phyloP scores from a whole-genome alignment of 306 rosid genomes.

The Quercus agrifolia region DNA sequence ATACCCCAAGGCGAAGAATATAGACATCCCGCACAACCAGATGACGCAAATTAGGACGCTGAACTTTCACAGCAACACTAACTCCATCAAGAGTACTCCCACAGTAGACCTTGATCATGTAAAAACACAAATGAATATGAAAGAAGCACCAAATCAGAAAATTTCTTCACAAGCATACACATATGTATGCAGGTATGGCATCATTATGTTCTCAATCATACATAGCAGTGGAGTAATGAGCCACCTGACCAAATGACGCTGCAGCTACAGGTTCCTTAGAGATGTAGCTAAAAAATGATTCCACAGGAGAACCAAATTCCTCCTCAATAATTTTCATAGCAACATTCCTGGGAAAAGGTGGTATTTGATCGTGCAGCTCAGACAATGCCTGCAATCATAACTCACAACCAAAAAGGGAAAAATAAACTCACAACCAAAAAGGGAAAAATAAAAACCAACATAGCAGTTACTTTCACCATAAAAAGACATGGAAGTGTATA shows the following conservation, averaged over 20 bases:
- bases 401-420: constrained; percentile 18
- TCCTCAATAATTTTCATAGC: constrained; percentile 91
- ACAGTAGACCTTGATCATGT: constrained; percentile 60
- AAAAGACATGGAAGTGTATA: background rate
- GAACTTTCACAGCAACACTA: constrained; percentile 85
- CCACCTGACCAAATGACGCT: constrained; percentile 98
- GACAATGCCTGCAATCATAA: constrained; percentile 77
- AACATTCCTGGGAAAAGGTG: constrained; percentile 76
- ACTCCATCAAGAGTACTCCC: constrained; percentile 69
- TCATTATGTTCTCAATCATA: constrained; percentile 5
- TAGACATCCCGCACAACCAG: constrained; percentile 89
- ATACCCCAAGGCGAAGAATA: constrained; percentile 96
- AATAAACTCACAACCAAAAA: constrained; percentile 19
- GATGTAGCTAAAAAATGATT: constrained; percentile 71
- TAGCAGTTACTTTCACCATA: constrained; percentile 14
- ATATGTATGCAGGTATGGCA: constrained; percentile 12
- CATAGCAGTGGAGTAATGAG: constrained; percentile 10
- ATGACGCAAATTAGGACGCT: constrained; percentile 88
- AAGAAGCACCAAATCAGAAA: background rate
- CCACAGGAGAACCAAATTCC: constrained; percentile 76
- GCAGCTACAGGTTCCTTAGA: constrained; percentile 89
- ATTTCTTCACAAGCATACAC: constrained; percentile 4
- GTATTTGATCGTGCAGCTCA: constrained; percentile 85
- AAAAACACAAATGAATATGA: constrained; percentile 21
- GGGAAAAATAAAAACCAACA: constrained; percentile 12